Base-by-base conservation (phyloP, 305 asterid genomes). In the Ajuga reptans region DNA sequence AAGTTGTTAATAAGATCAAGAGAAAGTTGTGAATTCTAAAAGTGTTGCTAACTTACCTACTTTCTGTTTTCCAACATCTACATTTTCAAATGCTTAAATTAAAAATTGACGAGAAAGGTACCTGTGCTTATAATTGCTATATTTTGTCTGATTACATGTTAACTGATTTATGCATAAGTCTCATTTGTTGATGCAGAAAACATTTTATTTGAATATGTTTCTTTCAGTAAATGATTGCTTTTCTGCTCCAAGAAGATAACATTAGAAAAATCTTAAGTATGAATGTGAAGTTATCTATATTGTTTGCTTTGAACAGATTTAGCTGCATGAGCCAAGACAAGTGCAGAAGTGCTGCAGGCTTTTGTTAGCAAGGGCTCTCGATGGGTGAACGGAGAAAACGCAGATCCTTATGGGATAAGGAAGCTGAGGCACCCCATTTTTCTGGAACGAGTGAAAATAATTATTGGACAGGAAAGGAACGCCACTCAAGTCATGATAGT, bases 371-470 rank as follows among this genome's bases (percentile, higher is more conserved):
- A 55, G 69, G 62, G 69, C 77, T 80, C 69, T 66, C 68, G 39
- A 91, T 91, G 96, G 87, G 84, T 75, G 92, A 84, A 72, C 82
- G 84, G 71, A 87, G 87, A 84, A 82, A 82, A 78, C 96, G 86
- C 64, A 87, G 75, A 74, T 82, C 97, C 43, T 57, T 80, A 74
- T 87, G 97, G 95, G 96, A 88, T 72, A 65, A 61, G 66, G 89
- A 75, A 72, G 90, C 72, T 6, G 89, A 82, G 69, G 43, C 71
- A 27, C 79, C 68, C 58, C 71, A 62, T 41, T 72, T 68, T 49
- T 53, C 82, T 24, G 84, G 76, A 74, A 69, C 65, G 47, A 53
- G 58, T 36, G 78, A 72, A 49, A 79, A 68, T 55, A 68, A 68
- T 68, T 49, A 68, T 57, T 72, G 75, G 82, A n/a, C 77, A 62